A percentile compares a stretch with the other conserved stretches of the same genome.
These are phyloP conservation scores for Pythium vanterpoolii DNA, from an alignment of 352 stramenopile species.

Conservation along the genomic window DNA sequence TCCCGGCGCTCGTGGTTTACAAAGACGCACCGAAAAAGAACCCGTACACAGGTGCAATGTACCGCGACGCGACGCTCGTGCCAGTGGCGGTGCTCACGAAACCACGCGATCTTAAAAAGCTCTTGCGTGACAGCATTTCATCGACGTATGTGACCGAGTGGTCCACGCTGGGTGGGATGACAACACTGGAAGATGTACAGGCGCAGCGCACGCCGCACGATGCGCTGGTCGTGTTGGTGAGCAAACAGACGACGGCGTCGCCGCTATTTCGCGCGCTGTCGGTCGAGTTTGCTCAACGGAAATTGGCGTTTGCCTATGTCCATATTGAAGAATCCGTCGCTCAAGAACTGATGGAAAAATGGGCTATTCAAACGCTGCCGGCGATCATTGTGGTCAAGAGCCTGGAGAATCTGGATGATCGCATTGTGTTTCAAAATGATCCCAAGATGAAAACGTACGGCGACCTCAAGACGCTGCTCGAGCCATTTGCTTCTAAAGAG, in stretches of 20 bases:
- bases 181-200: conserved; percentile 18
- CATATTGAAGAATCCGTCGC: conserved; percentile 31
- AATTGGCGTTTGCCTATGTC: conserved; percentile 54
- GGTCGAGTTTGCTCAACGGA: conserved; percentile 47
- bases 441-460: conserved; percentile 54
- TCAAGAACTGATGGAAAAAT: conserved; percentile 27
- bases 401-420: conserved; percentile 1
- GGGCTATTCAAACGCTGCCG: conserved; percentile 39
- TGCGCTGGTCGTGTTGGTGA: conserved; percentile 48
- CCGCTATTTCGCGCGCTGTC: conserved; percentile 58
- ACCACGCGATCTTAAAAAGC: conserved; percentile 50
- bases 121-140: conserved; percentile 59
- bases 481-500: conserved; percentile 32
- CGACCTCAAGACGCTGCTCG: conserved; percentile 52
- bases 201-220: conserved; percentile 19
- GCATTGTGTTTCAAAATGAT: conserved; percentile 14
- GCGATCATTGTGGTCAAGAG: conserved; percentile 40
- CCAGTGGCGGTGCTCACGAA: conserved; percentile 39
- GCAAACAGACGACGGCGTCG: conserved; percentile 60
- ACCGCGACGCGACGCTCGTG: conserved; percentile 40
- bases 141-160: conserved; percentile 48
- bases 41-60: conserved; percentile 66
- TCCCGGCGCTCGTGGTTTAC: conserved; percentile 60
- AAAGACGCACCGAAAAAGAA: conserved; percentile 63
- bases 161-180: not conserved